phyloP scores from a whole-genome alignment of 495 filamentous ascomycete species.

The Penicillium macrosclerotiorum region DNA sequence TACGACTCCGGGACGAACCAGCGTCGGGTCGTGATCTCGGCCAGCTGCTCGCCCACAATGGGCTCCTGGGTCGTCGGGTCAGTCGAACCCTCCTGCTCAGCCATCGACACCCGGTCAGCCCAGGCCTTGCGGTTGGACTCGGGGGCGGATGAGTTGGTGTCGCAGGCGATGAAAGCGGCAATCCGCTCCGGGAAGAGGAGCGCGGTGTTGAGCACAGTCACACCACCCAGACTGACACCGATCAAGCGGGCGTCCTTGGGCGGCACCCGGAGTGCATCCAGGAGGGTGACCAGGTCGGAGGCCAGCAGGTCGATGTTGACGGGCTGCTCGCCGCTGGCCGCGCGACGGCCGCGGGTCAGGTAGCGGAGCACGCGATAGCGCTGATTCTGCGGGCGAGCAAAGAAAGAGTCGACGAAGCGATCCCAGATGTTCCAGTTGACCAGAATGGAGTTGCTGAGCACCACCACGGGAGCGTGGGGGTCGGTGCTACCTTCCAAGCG shows the following conservation, averaged over 20 bases:
- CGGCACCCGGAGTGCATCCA: constrained; percentile 57
- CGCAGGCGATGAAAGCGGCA: constrained; percentile 65
- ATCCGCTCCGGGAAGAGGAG: constrained; percentile 61
- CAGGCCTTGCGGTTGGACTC: constrained; percentile 71
- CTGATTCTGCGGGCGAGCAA: constrained; percentile 54
- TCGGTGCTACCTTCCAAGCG: constrained; percentile 69
- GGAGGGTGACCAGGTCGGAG: constrained; percentile 58
- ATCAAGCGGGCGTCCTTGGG: constrained; percentile 58
- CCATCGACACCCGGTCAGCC: constrained; percentile 70
- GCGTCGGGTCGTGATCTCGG: constrained; percentile 63
- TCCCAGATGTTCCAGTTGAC: constrained; percentile 76
- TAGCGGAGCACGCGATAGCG: constrained; percentile 71
- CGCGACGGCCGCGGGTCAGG: constrained; percentile 61
- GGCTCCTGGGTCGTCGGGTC: constrained; percentile 45
- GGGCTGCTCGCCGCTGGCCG: constrained; percentile 40
- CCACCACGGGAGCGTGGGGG: constrained; percentile 63
- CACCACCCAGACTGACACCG: constrained; percentile 76
- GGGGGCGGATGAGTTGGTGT: constrained; percentile 68
- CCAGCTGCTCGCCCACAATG: constrained; percentile 57
- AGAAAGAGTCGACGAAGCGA: constrained; percentile 58
- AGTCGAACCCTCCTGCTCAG: constrained; percentile 53
- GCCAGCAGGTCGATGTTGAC: constrained; percentile 64
- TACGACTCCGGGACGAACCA: constrained; percentile 71
- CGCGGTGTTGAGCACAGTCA: constrained; percentile 67
- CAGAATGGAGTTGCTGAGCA: constrained; percentile 74